Base-by-base conservation (phyloP, 371 early-diverging fungal species). In the Mucor sp. region DNA sequence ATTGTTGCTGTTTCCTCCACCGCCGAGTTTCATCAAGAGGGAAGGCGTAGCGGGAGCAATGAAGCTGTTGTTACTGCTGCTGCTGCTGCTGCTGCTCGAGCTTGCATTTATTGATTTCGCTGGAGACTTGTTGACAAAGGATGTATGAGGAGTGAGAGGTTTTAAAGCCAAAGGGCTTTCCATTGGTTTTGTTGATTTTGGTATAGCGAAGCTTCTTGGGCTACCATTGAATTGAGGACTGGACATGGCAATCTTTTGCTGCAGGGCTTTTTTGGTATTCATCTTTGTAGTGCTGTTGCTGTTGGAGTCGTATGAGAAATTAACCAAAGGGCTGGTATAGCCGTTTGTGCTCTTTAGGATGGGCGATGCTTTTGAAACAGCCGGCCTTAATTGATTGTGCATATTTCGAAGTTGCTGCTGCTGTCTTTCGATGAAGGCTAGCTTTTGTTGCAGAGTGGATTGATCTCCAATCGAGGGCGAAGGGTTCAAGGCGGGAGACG, bases 401-500 rank as follows among this genome's bases (percentile, higher is more conserved):
- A 70, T 66, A 5, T 68, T 64, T n/a, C 75, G 62, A 19, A 80
- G 64, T 50, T 83, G 84, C 25, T 86, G 86, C 39, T 85, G 85
- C 28, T 85, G 85, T 35, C 73, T 74, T 58, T 84, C 80, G 30
- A 82, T 82, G 61, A 79, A 65, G 4, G 80, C 84, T 9, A 83
- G 62, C 57, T 80, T 77, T 39, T 78, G 80, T 41, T 83, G 78
- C 23, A 83, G 60, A 1, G 58, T 43, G 8, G 58, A 44, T 41
- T 67, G 67, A 12, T 70, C 73, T 23, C 48, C 63, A 58, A 55
- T 58, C 33, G 69, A 72, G 33, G 74, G 74, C n/a, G 72, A 58
- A 4, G 92, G 89, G 37, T 82, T 79, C 6, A 90, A 70, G 0
- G 89, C 90, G 15, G 92, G 92, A 3, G 92, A 92, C 6, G 92